Percentiles rank a stretch among this genome's conserved stretches.
Evolutionary conservation across 805 yeast species (phyloP).

Genomic region (Yarrowia sp.): DNA sequence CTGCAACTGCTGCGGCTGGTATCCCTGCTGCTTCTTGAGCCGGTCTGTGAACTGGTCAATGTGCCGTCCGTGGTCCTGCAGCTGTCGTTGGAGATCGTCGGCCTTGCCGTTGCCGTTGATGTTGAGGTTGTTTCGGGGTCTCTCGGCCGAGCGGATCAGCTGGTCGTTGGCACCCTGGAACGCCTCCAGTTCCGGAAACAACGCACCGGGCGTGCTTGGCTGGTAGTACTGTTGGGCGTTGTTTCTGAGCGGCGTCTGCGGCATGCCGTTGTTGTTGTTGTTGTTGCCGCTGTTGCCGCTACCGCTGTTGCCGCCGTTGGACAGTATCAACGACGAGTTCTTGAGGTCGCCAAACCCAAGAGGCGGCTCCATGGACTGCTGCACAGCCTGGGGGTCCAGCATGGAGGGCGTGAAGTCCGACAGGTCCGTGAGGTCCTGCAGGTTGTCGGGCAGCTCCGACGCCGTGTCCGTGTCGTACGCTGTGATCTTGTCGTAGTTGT

Average conservation of each 20-base stretch:
- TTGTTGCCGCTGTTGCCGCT: neutral
- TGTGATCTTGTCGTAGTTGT: conserved; percentile 21
- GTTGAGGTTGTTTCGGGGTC: conserved; percentile 22
- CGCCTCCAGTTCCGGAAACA: conserved; percentile 30
- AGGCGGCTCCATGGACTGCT: conserved; percentile 18
- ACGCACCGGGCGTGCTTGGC: conserved; percentile 27
- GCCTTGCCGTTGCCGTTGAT: conserved; percentile 21
- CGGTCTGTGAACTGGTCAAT: conserved; percentile 22
- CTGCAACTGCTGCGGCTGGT: conserved; percentile 9
- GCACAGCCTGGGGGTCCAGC: conserved; percentile 25
- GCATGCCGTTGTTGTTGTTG: neutral
- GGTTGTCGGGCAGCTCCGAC: conserved; percentile 10
- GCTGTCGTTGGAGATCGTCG: conserved; percentile 22
- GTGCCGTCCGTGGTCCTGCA: conserved; percentile 16
- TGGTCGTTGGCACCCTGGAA: conserved; percentile 27
- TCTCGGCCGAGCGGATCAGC: conserved; percentile 22
- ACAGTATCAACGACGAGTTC: conserved; percentile 10
- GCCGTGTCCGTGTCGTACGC: conserved; percentile 13
- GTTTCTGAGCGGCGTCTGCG: conserved; percentile 13
- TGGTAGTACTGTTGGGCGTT: conserved; percentile 6
- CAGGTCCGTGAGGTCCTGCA: conserved; percentile 18
- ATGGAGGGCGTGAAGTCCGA: conserved; percentile 11
- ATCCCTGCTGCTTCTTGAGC: conserved; percentile 24
- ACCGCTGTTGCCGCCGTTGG: neutral
- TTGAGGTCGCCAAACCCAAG: conserved; percentile 7